Base-by-base conservation (phyloP, 2,329 filamentous ascomycete species). In the Gnomoniopsis smithogilvyi region DNA sequence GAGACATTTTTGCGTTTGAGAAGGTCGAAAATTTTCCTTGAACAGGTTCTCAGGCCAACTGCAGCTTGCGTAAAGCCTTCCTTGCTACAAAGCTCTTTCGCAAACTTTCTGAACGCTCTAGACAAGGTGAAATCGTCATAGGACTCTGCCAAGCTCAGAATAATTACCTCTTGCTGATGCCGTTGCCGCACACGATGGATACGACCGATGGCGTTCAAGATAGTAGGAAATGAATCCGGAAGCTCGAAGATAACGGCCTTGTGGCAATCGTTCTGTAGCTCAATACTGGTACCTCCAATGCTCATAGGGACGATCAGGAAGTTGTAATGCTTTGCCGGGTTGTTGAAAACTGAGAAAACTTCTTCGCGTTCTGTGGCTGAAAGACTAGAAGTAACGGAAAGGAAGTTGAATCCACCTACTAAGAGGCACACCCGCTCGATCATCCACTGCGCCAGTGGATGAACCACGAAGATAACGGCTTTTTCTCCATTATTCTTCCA, bases 221-320 rank as follows among this genome's bases (percentile, higher is more conserved):
- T 57, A 1, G 19, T 24, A 7, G 54, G 47, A 6, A 57, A 7
- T 11, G 6, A 45, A 2, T 57, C 54, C 6, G 54, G 54, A 10
- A 57, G 47, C 54, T 57, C 54, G 11, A 57, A 57, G 6, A 57
- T 46, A 14, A 57, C 49, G 15, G 43, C 21, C 11, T 41, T 46
- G 47, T 46, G 47, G 26, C 54, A 57, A 26, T 57, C 48, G 30
- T 3, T 3, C 15, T 51, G 48, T 14, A 57, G 47, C 3, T 57
- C 54, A n/a, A 57, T 48, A 2, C 54, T 24, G n/a, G 30, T 15
- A 15, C 54, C 54, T 33, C 36, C 26, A 15, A 57, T 21, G 7
- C 38, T 26, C 22, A 51, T 36, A 1, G 54, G 50, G 14, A 33
- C 50, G 33, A 57, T 8, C 0, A 57, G 24, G n/a, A 57, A 50